phyloP scores from a whole-genome alignment of 2,329 filamentous ascomycete genomes.

The Fusarium albosuccineum region DNA sequence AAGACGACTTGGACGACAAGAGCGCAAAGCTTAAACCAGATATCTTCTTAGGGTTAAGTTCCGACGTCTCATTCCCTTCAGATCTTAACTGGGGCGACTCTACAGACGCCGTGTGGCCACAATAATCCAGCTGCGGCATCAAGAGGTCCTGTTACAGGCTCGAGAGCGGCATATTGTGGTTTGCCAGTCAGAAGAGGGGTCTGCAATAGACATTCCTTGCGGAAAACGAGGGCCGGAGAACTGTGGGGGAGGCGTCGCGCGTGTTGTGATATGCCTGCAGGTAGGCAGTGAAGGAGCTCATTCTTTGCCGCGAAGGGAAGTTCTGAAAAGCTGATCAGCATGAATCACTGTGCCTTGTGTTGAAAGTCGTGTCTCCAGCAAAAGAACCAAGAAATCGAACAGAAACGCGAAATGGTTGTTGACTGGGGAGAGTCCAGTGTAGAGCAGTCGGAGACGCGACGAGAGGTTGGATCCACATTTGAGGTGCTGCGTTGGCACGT shows the following conservation, averaged over 20 bases:
- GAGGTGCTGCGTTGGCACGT: constrained; percentile 42
- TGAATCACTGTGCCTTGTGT: constrained; percentile 23
- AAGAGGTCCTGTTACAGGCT: constrained; percentile 70
- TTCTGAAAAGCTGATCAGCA: constrained; percentile 30
- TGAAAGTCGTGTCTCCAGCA: constrained; percentile 34
- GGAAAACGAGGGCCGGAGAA: constrained; percentile 81
- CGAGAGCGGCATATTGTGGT: constrained; percentile 68
- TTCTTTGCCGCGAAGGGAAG: constrained; percentile 40
- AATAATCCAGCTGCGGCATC: constrained; percentile 62
- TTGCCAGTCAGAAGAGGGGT: constrained; percentile 56
- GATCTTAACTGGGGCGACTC: constrained; percentile 55
- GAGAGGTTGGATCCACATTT: constrained; percentile 22
- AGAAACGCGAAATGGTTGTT: constrained; percentile 36
- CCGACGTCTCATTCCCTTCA: constrained; percentile 75
- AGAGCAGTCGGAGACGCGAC: constrained; percentile 21
- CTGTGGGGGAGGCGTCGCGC: constrained; percentile 85
- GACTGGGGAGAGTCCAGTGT: constrained; percentile 23
- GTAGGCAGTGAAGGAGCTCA: constrained; percentile 61
- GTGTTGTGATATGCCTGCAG: constrained; percentile 44
- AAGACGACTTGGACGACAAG: constrained; percentile 77
- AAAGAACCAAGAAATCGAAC: constrained; percentile 29
- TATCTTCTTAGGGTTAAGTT: constrained; percentile 96
- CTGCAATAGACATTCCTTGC: constrained; percentile 71
- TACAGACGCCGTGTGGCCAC: constrained; percentile 44
- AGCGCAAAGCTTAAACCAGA: constrained; percentile 82